Conservation (phyloP, 1,284 basidiomycete species). For the Trichosporon asahii region DNA sequence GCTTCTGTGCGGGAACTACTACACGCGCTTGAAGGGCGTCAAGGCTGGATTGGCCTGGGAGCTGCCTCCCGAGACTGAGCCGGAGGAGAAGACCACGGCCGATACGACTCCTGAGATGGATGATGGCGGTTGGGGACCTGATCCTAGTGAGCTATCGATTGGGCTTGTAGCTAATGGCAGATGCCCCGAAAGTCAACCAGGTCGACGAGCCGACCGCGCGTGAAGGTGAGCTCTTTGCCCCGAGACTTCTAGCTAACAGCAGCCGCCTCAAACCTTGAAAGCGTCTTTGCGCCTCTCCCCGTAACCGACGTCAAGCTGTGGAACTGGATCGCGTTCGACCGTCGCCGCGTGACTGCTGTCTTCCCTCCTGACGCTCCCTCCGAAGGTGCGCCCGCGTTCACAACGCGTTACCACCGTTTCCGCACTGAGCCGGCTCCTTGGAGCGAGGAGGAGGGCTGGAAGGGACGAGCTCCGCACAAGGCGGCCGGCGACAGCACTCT, state of each 20-base stretch:
- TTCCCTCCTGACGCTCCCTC: slow-evolving; percentile 16
- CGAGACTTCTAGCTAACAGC: background rate
- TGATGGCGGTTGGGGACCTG: slow-evolving; percentile 28
- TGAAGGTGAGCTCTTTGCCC: slow-evolving; percentile 2
- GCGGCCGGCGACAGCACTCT: background rate
- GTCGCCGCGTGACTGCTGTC: slow-evolving; percentile 31
- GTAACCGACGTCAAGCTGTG: slow-evolving; percentile 12
- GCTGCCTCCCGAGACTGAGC: slow-evolving; percentile 13
- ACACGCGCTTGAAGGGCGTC: slow-evolving; percentile 10
- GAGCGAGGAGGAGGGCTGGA: slow-evolving; percentile 30
- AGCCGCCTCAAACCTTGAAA: slow-evolving; percentile 9
- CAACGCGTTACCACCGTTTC: slow-evolving; percentile 23
- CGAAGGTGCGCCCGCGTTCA: slow-evolving; percentile 17
- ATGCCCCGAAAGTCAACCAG: background rate
- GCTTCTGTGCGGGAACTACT: slow-evolving; percentile 30
- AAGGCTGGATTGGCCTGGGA: background rate
- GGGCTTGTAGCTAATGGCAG: background rate
- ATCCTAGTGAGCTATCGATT: background rate
- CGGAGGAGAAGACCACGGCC: background rate
- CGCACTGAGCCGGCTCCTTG: slow-evolving; percentile 37
- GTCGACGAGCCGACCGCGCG: background rate
- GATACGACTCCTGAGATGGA: background rate
- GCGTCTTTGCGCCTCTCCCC: background rate
- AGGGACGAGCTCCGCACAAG: background rate
- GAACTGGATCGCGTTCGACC: slow-evolving; percentile 34